Evolutionary conservation across 2,329 filamentous ascomycete species (phyloP).

Genomic region (Talaromyces funiculosus): DNA sequence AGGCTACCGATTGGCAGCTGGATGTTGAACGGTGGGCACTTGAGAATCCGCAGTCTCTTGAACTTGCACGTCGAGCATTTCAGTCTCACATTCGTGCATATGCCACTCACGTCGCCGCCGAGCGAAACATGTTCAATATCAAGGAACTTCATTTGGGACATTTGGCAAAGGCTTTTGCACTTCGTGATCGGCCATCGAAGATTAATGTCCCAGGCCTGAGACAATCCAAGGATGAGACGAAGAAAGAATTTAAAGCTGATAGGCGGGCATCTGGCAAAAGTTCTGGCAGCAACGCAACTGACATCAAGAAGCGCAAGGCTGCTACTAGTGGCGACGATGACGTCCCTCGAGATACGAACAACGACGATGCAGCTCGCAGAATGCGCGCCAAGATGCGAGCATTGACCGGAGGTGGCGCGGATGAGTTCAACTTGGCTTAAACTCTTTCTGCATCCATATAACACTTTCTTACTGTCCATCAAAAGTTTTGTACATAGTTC

Average conservation of each 20-base stretch:
- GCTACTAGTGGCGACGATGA: slow-evolving; percentile 23
- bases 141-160: slow-evolving; percentile 87
- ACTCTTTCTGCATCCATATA: neutral
- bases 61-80: slow-evolving; percentile 77
- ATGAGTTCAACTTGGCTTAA: slow-evolving; percentile 55
- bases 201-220: slow-evolving; percentile 56
- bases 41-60: slow-evolving; percentile 62
- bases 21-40: slow-evolving; percentile 61
- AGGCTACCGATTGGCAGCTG: slow-evolving; percentile 63
- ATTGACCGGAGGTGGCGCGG: slow-evolving; percentile 44
- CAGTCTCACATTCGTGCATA: slow-evolving; percentile 92
- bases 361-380: slow-evolving; percentile 45
- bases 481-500: slow-evolving; percentile 17
- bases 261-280: slow-evolving; percentile 25
- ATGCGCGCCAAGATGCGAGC: slow-evolving; percentile 51
- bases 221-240: slow-evolving; percentile 43
- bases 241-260: slow-evolving; percentile 44
- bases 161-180: slow-evolving; percentile 84
- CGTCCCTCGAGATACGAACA: slow-evolving; percentile 29
- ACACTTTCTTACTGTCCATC: slow-evolving; percentile 13
- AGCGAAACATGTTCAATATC: slow-evolving; percentile 85
- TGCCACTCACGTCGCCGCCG: slow-evolving; percentile 82
- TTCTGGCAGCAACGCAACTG: neutral
- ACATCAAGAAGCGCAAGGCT: slow-evolving; percentile 25
- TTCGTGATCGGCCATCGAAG: slow-evolving; percentile 80